Evolutionary conservation across 192 early-diverging fungal genomes (phyloP), one percentile per base, ranked within the genome.

Genomic region (Backusella luteola): DNA sequence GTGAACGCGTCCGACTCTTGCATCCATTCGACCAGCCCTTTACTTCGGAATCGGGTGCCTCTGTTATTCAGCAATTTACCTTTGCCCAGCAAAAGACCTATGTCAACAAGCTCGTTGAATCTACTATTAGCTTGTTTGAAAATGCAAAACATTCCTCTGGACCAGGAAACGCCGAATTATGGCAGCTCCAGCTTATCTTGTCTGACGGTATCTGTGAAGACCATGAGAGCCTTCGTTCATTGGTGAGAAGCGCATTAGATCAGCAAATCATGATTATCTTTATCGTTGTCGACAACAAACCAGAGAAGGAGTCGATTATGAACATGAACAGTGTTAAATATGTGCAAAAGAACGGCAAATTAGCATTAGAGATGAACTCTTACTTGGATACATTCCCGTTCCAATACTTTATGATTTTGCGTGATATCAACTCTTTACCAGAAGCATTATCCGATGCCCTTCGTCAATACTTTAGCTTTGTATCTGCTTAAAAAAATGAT

Each of bases 321-420:
- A 91, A 94, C 75, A 97, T 96, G 85, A 93, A 92, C 72, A 94
- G 93, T 52, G 96, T 97, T 66, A 90, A 89, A 38, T 99, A 94
- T 85, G 90, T 84, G 42, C 91, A 77, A 73, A 87, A 75, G 15
- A 79, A 87, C 68, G 94, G 93, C 41, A 83, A 83, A 36, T 85
- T 87, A 66, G 87, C 85, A 53, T 80, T 97, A 76, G 77, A 91
- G 77, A 90, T 96, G 84, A 89, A 88, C 41, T 83, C 91, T 63
- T 99, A 98, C 81, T 88, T 99, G 75, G 95, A 97, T 63, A 95
- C 94, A 12, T 99, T 99, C 91, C 97, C 98, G 34, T 99, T 99
- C 87, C 93, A 98, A 79, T 98, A 97, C 86, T 99, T 96, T 80
- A 91, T 98, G 53, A 91, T 98, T 21, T 80, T 98, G 71, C 91